phyloP scores from a whole-genome alignment of 768 basidiomycete genomes.

The Suillus brevipes region DNA sequence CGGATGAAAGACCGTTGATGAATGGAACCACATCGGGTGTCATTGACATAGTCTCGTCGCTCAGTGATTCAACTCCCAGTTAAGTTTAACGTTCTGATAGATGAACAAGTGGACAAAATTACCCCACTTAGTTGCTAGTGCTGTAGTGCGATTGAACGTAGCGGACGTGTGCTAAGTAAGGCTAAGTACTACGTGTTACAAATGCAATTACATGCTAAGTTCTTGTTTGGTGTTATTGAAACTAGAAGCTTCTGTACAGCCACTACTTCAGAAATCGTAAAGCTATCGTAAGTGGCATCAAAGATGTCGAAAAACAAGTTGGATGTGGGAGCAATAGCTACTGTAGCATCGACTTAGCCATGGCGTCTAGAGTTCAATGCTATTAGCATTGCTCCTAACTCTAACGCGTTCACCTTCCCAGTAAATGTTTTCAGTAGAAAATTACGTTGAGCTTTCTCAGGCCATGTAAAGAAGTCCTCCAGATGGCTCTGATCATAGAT shows the following conservation, averaged over 20 bases:
- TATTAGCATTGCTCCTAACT: background rate
- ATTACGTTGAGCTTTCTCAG: background rate
- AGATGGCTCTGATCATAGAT: background rate
- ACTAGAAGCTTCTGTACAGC: background rate
- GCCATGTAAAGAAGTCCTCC: background rate
- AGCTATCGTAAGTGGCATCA: background rate
- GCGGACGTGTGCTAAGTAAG: background rate
- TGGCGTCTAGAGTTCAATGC: background rate
- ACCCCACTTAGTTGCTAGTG: background rate
- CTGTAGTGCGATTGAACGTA: background rate
- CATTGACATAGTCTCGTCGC: slow-evolving; percentile 10
- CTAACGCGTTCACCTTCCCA: background rate
- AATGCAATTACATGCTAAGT: background rate
- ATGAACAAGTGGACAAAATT: background rate
- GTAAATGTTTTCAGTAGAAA: background rate
- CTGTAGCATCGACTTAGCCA: background rate
- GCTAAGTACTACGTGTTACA: background rate
- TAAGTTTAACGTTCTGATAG: background rate
- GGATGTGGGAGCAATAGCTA: background rate
- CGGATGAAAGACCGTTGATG: slow-evolving; percentile 38
- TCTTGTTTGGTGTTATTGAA: background rate
- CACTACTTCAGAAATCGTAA: background rate
- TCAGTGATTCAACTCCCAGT: slow-evolving; percentile 13
- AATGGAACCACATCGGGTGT: slow-evolving; percentile 39
- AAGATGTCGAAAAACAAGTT: background rate